Percentiles rank a stretch among this genome's conserved stretches.
Evolutionary conservation across 805 yeast genomes (phyloP).

Genomic region (Pichia paraexigua): DNA sequence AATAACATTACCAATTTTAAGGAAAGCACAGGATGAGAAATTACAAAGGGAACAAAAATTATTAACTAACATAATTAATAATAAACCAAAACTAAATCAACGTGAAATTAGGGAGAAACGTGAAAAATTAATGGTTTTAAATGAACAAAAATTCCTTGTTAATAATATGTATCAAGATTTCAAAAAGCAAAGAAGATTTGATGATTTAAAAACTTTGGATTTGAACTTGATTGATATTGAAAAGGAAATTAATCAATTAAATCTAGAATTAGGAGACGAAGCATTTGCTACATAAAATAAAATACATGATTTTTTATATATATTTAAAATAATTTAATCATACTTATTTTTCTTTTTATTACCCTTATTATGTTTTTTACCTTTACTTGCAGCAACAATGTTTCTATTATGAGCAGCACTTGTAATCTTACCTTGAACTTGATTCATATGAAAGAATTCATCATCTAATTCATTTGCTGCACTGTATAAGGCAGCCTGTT

Average conservation of each 20-base stretch:
- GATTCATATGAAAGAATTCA: slow-evolving; percentile 71
- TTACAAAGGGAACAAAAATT: slow-evolving; percentile 11
- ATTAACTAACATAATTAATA: slow-evolving; percentile 1
- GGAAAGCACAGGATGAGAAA: slow-evolving; percentile 41
- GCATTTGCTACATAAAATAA: slow-evolving; percentile 13
- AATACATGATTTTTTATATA: neutral
- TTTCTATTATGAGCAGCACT: slow-evolving; percentile 64
- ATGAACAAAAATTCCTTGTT: slow-evolving; percentile 74
- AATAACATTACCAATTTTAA: slow-evolving; percentile 55
- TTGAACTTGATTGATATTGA: slow-evolving; percentile 51
- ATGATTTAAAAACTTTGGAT: slow-evolving; percentile 58
- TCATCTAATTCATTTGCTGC: slow-evolving; percentile 79
- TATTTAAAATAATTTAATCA: neutral
- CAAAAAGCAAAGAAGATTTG: slow-evolving; percentile 64
- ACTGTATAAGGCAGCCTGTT: slow-evolving; percentile 68
- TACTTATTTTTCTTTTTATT: slow-evolving; percentile 20
- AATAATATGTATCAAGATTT: slow-evolving; percentile 54
- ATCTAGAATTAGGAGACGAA: slow-evolving; percentile 49
- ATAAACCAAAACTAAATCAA: slow-evolving; percentile 31
- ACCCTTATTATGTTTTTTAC: slow-evolving; percentile 66
- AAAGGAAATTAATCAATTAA: slow-evolving; percentile 38
- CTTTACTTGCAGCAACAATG: slow-evolving; percentile 46
- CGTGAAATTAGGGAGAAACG: slow-evolving; percentile 49
- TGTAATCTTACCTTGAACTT: slow-evolving; percentile 52
- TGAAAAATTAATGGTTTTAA: slow-evolving; percentile 77